Base-by-base conservation (phyloP, 306 rosid species). In the Gleditsia sinensis region DNA sequence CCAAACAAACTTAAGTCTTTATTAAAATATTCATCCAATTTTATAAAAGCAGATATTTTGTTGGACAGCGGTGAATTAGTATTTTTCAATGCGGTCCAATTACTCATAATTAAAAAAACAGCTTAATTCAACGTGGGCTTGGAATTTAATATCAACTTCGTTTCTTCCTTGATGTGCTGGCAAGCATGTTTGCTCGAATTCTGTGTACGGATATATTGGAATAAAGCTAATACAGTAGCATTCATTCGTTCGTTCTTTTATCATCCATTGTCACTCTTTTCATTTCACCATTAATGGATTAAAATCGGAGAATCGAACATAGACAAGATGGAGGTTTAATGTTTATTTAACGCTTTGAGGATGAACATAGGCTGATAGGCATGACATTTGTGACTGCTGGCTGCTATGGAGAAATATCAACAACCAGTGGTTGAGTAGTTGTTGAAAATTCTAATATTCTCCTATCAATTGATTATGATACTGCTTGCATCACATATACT, bases 371-470 rank as follows among this genome's bases (percentile, higher is more conserved):
- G 24, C 23, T 42, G 37, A 40, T 12, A 6, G 36, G 24, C 23
- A 30, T 13, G 23, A 48, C 53, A 48, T n/a, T n/a, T 32, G 65
- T 54, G 3, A 16, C 21, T 14, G 64, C 6, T 7, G 37, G 39
- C 5, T 58, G 16, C 65, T 30, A 9, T 0, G 20, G 48, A 24
- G 20, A 64, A 40, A 40, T 27, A 23, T 40, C 20, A 23, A 23
- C 51, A 50, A 50, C 2, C 14, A 34, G 74, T 67, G 63, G 36
- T 30, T 42, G 30, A 67, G 60, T 32, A 21, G 68, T 67, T 56
- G 60, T 30, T 39, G 80, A 67, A 39, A 24, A 40, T 25, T 23
- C 25, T n/a, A 16, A 58, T 16, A 58, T 58, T 58, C 11, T 30
- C 14, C 28, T 6, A 16, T 30, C 39, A 58, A 58, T 28, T 0